Evolutionary conservation across 768 basidiomycete species (phyloP), one percentile per base, ranked within the genome.

Genomic region (Auricularia auricula-judae): DNA sequence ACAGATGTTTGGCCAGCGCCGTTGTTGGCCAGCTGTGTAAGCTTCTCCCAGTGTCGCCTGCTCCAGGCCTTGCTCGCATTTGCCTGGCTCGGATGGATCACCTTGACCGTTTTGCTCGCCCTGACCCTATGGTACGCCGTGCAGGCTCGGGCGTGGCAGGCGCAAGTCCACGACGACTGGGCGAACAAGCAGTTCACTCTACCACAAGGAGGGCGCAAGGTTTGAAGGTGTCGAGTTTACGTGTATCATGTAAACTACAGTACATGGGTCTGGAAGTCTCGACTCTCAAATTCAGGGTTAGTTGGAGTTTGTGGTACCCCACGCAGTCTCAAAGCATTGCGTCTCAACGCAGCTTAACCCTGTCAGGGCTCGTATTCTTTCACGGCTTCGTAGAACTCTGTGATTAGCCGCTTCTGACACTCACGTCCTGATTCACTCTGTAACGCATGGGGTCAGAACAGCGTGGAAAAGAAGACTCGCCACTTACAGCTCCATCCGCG

Each of bases 331-430:
- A 29, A 29, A 29, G 29, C 7, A 42, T 42, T 8, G 39, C 7
- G 8, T 42, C 39, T 42, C 39, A 4, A 42, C 12, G 39, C 39
- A 42, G 12, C 7, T 42, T 0, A 42, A 7, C 53, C 53, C 18
- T 54, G 18, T 81, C 79, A 4, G 16, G 84, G 77, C 3, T 85
- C 82, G 62, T 83, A 80, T 67, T 95, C 90, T 64, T 86, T 82
- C 3, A 92, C 88, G 3, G 83, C 85, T n/a, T 83, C 83, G 70
- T 93, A 96, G 72, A 95, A 93, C 71, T 95, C 93, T 69, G 80
- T 81, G 59, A 92, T 86, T 56, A 97, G 83, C 62, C 90, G 79
- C 69, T 86, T 83, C 73, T 97, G 94, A 0, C 86, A 86, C 39
- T 91, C 83, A 51, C 75, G 70, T 0, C 84, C 83, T 16, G 79